These are phyloP conservation scores for Rhizophagus sp. DNA, from an alignment of 192 early-diverging fungal species.

Conservation along the genomic window DNA sequence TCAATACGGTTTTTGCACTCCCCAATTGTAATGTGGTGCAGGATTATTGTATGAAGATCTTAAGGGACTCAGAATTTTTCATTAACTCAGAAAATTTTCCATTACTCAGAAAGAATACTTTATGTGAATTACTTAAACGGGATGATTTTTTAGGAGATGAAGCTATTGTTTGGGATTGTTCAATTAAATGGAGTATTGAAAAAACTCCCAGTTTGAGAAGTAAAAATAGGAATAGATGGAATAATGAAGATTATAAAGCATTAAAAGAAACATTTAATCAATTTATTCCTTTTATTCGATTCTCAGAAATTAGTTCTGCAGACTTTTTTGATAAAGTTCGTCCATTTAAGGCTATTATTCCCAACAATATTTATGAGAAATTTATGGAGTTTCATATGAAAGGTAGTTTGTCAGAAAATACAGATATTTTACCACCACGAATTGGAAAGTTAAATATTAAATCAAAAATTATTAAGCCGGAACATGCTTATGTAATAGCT, in stretches of 20 bases:
- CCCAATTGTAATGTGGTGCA: too few relatives aligned
- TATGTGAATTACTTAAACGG: too few relatives aligned
- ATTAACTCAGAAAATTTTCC: too few relatives aligned
- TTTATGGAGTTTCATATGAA: neutral
- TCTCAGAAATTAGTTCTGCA: neutral
- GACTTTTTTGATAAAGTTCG: neutral
- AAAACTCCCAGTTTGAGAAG: neutral
- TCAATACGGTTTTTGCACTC: too few relatives aligned
- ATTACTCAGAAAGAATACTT: too few relatives aligned
- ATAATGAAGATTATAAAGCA: neutral
- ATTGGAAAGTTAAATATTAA: neutral
- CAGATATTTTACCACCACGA: neutral
- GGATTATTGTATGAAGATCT: neutral
- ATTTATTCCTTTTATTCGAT: constrained; percentile 17
- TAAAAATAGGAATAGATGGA: neutral
- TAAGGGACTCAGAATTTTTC: too few relatives aligned
- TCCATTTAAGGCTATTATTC: neutral
- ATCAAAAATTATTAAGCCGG: constrained; percentile 9
- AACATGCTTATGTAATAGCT: neutral
- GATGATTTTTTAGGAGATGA: constrained; percentile 1
- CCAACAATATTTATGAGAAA: neutral
- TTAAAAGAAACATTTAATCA: neutral
- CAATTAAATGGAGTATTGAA: too few relatives aligned
- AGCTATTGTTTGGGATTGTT: constrained; percentile 4
- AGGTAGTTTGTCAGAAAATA: neutral